Conservation (phyloP, 176 grass and related monocot species). For the Oryza brachyantha region DNA sequence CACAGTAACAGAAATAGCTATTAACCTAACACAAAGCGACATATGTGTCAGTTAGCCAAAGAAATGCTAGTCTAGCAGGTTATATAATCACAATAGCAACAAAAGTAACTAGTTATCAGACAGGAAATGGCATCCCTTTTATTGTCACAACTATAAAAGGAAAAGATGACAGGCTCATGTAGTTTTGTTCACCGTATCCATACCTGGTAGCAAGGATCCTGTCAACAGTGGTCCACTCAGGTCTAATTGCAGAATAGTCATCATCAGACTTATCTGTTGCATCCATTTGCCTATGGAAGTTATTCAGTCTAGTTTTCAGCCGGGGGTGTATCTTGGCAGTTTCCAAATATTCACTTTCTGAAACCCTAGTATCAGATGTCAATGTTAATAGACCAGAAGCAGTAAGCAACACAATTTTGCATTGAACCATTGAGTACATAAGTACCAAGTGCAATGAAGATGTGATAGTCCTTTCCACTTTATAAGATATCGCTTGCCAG, state of each 20-base stretch:
- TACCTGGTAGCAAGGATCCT: slow-evolving; percentile 89
- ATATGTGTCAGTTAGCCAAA: background rate
- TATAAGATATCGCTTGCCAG: slow-evolving; percentile 72
- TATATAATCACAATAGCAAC: background rate
- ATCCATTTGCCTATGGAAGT: slow-evolving; percentile 71
- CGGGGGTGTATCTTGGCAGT: slow-evolving; percentile 73
- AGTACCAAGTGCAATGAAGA: slow-evolving; percentile 93
- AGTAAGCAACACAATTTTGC: slow-evolving; percentile 18
- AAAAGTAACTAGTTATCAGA: slow-evolving; percentile 5
- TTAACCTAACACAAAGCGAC: background rate
- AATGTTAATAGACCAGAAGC: slow-evolving; percentile 27
- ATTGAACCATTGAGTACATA: background rate
- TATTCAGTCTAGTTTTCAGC: slow-evolving; percentile 88
- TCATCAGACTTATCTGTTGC: slow-evolving; percentile 72
- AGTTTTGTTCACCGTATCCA: slow-evolving; percentile 4
- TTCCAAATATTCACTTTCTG: slow-evolving; percentile 83
- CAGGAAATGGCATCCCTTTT: background rate
- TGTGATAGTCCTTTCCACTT: slow-evolving; percentile 98
- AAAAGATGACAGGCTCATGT: background rate
- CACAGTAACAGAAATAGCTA: background rate
- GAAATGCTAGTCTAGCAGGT: slow-evolving; percentile 5
- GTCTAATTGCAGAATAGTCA: slow-evolving; percentile 77
- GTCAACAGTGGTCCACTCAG: slow-evolving; percentile 95
- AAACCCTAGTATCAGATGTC: slow-evolving; percentile 58
- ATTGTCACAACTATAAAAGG: slow-evolving; percentile 1